Base-by-base conservation (phyloP, 2,329 filamentous ascomycete species). In the Ophiostoma piceae region DNA sequence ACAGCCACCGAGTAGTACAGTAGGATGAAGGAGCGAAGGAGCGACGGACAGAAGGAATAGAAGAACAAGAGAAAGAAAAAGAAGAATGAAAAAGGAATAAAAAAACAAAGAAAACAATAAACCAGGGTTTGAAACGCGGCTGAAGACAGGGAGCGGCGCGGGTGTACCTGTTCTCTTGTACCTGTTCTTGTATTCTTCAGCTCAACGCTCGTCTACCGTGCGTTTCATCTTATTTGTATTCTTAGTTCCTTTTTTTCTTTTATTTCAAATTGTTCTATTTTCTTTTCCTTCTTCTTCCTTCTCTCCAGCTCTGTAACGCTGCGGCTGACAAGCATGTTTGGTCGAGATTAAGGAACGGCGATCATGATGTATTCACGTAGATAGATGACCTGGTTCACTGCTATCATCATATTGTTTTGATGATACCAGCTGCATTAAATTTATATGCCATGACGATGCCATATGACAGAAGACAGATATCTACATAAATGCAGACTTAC, bases 121-220 rank as follows among this genome's bases (percentile, higher is more conserved):
- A 32, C 54, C 54, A 62, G 57, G 54, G 26, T 32, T 8, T 62
- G 57, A 62, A 62, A 62, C 57, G 12, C 57, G 57, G 57, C 57
- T 32, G 57, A 35, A 26, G 51, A 57, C 51, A 57, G 51, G 51
- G 51, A 22, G 51, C 51, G 22, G 51, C 51, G 22, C 54, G 54
- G 54, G 22, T 29, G 47, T 54, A 54, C 47, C n/a, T 14, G 26
- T 32, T 62, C 67, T 43, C 51, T 35, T 32, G 16, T 65, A 9
- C 66, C n/a, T 26, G 32, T 62, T 35, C 12, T 29, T 62, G 12
- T 26, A 22, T 57, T 26, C 51, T 57, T 26, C 22, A 22, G n/a
- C 51, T 26, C 51, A 57, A 6, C 51, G 51, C 51, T 57, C 39
- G 12, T 57, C 5, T 57, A 2, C 51, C 51, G 9, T 57, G 26